Evolutionary conservation across 2,329 filamentous ascomycete species (phyloP), one percentile per base, ranked within the genome.

Genomic region (Fusarium xyrophilum): DNA sequence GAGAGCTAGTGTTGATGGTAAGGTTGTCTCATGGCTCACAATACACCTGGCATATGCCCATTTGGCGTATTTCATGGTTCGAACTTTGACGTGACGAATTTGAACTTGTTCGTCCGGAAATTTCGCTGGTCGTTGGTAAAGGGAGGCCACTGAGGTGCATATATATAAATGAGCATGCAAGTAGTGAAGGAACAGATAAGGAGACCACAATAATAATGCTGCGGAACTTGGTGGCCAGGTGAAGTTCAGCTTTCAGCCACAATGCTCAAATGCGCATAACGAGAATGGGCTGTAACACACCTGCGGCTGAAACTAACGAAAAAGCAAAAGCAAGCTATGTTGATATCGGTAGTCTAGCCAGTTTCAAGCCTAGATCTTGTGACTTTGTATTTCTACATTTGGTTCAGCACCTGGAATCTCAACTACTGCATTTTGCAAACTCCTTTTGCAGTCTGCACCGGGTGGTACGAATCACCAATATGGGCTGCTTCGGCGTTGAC

Each of bases 81-180:
- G 17, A 14, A 3, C 3, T 2, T 25, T 14, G 15, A 9, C 5
- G 1, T 6, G 15, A 2, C 15, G 13, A 28, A 1, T 15, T 32
- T 13, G 12, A 19, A 7, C 21, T 33, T 48, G 21, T 11, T 19
- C 13, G 11, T 33, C 3, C 1, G 6, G 11, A 1, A 14, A 23
- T 23, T 19, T 19, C 3, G 15, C 2, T 33, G 10, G 13, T 23
- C 3, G 2, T 10, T 10, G 11, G 12, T 33, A 11, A 7, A 19
- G 23, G 9, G 11, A 13, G 30, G 13, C 6, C 30, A 32, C 13
- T 32, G 30, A 14, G 30, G 13, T 14, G 30, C 30, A 32, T 32
- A 32, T 32, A 32, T 32, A 32, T 32, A 15, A 32, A 32, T 15
- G 30, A 32, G 13, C 14, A 15, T 8, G 30, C 14, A 32, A 32